Evolutionary conservation across 441 rosid genomes (phyloP), one percentile per base, ranked within the genome.

Genomic region (Pelargonium cotyledonis): DNA sequence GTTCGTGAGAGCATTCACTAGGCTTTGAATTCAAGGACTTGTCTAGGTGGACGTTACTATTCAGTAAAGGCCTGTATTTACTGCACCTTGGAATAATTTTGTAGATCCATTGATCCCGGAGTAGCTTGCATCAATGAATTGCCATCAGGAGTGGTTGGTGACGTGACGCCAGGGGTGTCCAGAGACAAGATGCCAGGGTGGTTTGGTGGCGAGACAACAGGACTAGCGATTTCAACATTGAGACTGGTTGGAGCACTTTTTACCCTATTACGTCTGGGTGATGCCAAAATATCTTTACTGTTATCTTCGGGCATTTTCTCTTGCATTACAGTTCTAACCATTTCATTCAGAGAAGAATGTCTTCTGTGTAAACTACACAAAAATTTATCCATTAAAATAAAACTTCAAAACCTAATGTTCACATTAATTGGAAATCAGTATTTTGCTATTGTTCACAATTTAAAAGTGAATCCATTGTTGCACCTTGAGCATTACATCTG

Each of bases 301-400:
- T 10, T 77, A 23, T 81, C 91, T 53, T 70, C 58, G 14, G 74
- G 46, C 67, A 71, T 1, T 72, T 78, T 75, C 11, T 82, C 89
- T 12, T 81, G 44, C 68, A 67, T 71, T 55, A 51, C n/a, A 76
- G 64, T 78, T 74, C 83, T 88, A 6, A 58, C 15, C 49, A 29
- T 60, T 68, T 77, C 85, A 74, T 65, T 77, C 16, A 53, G 8
- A 53, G 43, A 6, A 0, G 43, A 6, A 0, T 63, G 77, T 38
- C 72, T 75, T 72, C 84, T 83, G 62, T 23, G 72, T 47, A 58
- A 47, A 58, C 53, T 41, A 40, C 61, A 65, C 66, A 67, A 55
- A 64, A 64, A 62, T 21, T 35, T 35, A 35, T 5, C 38, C 55
- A 47, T 10, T 4, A 47, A 47, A 47, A 47, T 47, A 11, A 12